Conservation (phyloP, 2,329 filamentous ascomycete genomes). For the Cadophora malorum region DNA sequence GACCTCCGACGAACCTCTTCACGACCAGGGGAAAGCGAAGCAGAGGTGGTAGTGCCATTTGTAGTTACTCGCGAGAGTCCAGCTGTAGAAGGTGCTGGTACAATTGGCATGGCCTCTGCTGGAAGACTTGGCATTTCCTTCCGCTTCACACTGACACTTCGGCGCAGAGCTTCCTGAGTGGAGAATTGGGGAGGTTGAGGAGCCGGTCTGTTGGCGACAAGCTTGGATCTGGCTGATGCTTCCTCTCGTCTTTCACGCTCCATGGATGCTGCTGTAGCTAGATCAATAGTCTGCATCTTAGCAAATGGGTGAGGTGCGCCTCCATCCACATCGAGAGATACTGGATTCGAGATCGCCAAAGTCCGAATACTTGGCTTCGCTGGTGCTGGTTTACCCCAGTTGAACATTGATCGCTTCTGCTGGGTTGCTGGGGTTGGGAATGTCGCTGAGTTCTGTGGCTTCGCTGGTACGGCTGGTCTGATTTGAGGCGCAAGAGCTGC, state of each 20-base stretch:
- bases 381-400: constrained; percentile 33
- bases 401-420: constrained; percentile 41
- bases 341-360: constrained; percentile 44
- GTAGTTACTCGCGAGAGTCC: constrained; percentile 27
- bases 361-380: constrained; percentile 38
- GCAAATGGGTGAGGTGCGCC: constrained; percentile 35
- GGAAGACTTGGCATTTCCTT: constrained; percentile 31
- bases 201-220: constrained; percentile 37
- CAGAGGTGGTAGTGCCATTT: constrained; percentile 43
- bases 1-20: constrained; percentile 45
- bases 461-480: constrained; percentile 20
- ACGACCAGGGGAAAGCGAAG: constrained; percentile 42
- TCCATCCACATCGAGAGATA: constrained; percentile 28
- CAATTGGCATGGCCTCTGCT: constrained; percentile 30
- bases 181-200: constrained; percentile 35
- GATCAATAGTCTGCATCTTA: constrained; percentile 44
- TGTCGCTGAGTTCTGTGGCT: not conserved
- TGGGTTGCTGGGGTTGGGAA: constrained; percentile 20
- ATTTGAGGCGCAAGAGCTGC: constrained; percentile 34
- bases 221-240: constrained; percentile 35
- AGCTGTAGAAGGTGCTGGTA: constrained; percentile 30
- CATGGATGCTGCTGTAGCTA: constrained; percentile 42
- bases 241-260: constrained; percentile 43
- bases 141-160: constrained; percentile 34
- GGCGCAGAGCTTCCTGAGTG: constrained; percentile 34